Percentiles rank a stretch among this genome's conserved stretches.
These are phyloP conservation scores for Botrytis galanthina DNA, from an alignment of 2,329 filamentous ascomycete species.

Conservation along the genomic window DNA sequence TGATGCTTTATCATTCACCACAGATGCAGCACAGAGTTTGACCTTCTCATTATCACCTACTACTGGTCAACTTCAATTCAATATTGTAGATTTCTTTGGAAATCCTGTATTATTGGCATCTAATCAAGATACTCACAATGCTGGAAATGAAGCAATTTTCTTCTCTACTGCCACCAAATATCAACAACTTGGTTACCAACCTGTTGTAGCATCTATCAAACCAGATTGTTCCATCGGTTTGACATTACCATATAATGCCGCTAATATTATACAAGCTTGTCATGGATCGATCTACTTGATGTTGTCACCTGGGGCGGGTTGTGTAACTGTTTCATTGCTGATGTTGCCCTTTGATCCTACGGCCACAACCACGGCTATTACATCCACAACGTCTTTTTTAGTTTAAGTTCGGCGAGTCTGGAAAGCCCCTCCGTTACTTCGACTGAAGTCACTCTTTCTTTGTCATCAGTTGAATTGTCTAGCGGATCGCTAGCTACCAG, in stretches of 20 bases:
- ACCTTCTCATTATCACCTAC: conserved; percentile 22
- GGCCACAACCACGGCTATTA: not conserved
- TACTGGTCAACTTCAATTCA: conserved; percentile 24
- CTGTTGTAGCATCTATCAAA: conserved; percentile 23
- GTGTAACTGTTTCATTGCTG: not conserved
- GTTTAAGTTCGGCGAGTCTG: conserved; percentile 17
- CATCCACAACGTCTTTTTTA: conserved; percentile 19
- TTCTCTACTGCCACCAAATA: conserved; percentile 23
- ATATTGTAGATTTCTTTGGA: conserved; percentile 21
- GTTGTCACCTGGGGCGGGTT: not conserved
- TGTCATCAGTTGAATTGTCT: conserved; percentile 12
- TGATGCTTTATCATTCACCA: conserved; percentile 24
- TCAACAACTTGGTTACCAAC: conserved; percentile 18
- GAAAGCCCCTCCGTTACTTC: conserved; percentile 9
- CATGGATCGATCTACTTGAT: conserved; percentile 14
- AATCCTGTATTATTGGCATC: conserved; percentile 23
- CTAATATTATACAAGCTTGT: conserved; percentile 18
- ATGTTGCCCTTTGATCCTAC: conserved; percentile 15
- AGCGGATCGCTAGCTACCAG: conserved; percentile 15
- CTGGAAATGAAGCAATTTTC: conserved; percentile 25
- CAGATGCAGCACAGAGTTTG: conserved; percentile 17
- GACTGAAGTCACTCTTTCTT: not conserved
- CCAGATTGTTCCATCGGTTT: conserved; percentile 23
- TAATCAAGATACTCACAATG: conserved; percentile 24
- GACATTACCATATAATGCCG: conserved; percentile 23